phyloP scores from a whole-genome alignment of 257 asterid genomes.

The Euphrasia confusa region DNA sequence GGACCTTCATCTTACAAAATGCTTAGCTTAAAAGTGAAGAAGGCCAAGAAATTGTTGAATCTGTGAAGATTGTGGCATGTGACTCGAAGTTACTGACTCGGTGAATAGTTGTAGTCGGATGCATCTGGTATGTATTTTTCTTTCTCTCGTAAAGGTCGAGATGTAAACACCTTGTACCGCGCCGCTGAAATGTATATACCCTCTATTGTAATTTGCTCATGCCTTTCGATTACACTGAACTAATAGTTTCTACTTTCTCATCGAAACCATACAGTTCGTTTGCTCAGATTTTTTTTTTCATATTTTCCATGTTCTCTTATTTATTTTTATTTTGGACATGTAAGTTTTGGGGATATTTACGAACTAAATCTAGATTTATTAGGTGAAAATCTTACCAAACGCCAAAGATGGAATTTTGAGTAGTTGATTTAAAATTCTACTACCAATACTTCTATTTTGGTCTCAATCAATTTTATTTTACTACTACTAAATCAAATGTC shows the following conservation, averaged over 20 bases:
- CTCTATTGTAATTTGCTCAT: constrained; percentile 17
- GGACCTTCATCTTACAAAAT: constrained; percentile 98
- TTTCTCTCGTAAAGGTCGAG: constrained; percentile 10
- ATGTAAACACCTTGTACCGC: constrained; percentile 17
- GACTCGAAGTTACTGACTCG: constrained; percentile 82
- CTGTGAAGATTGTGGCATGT: constrained; percentile 91
- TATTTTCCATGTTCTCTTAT: neutral
- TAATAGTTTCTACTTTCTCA: neutral
- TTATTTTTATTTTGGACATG: neutral
- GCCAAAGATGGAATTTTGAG: too few species aligned
- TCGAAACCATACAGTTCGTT: neutral
- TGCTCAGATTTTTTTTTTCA: neutral
- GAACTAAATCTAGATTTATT: neutral
- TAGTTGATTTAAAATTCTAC: too few species aligned
- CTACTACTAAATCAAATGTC: too few species aligned
- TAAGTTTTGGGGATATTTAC: neutral
- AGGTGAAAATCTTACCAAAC: neutral
- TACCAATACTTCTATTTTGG: too few species aligned
- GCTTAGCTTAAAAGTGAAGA: constrained; percentile 83
- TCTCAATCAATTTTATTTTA: too few species aligned
- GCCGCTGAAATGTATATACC: neutral
- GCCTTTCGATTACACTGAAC: constrained; percentile 14
- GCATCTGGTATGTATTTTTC: constrained; percentile 24
- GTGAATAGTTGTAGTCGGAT: constrained; percentile 40
- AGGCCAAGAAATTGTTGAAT: constrained; percentile 70